A percentile compares a stretch with the other conserved stretches of the same genome.
phyloP scores from a whole-genome alignment of 1,139 yeast species.

The Lodderomyces orthopsilosis region DNA sequence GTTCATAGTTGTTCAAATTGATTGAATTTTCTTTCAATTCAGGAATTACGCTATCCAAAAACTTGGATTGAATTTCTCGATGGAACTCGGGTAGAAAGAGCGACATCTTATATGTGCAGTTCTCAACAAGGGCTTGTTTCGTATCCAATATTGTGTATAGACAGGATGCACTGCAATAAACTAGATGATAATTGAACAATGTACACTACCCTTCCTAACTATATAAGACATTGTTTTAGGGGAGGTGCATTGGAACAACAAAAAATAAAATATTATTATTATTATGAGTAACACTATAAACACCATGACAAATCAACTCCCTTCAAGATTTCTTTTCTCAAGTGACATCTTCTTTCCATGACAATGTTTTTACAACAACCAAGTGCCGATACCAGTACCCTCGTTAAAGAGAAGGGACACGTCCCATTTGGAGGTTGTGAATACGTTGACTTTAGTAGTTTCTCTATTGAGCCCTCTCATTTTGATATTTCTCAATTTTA shows the following conservation, averaged over 20 bases:
- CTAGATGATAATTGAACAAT: too few species aligned
- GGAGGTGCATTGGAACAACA: too few species aligned
- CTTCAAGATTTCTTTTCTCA: too few species aligned
- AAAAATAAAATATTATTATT: too few species aligned
- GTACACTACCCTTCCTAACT: too few species aligned
- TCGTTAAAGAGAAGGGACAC: background rate
- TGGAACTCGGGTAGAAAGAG: conserved; percentile 7
- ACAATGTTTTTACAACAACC: background rate
- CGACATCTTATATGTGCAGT: too few species aligned
- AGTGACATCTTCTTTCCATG: too few species aligned
- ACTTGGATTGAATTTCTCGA: conserved; percentile 17
- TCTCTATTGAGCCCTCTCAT: background rate
- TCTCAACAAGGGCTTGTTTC: too few species aligned
- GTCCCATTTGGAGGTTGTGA: background rate
- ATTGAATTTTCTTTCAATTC: conserved; percentile 18
- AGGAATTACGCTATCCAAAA: conserved; percentile 24
- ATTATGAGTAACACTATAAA: too few species aligned
- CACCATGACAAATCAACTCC: background rate
- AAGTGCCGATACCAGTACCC: background rate
- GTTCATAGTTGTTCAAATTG: conserved; percentile 21
- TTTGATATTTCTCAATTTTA: background rate
- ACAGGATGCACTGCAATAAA: too few species aligned
- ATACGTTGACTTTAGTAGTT: background rate
- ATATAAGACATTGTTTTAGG: too few species aligned
- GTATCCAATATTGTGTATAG: too few species aligned